Conservation (phyloP, 768 basidiomycete species). For the Pholiota conissans region DNA sequence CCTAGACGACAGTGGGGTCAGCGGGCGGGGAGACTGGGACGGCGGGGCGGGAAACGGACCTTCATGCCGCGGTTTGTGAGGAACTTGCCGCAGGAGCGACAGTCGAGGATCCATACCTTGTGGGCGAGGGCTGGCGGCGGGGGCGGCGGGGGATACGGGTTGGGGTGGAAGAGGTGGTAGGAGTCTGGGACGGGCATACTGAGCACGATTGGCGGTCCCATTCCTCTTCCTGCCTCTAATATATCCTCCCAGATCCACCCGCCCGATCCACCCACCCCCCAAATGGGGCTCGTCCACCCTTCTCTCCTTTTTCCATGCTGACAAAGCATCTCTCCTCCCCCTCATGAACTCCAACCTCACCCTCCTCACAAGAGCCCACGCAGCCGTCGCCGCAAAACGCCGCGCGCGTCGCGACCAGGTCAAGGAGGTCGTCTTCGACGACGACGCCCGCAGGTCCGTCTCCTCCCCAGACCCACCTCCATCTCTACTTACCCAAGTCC, state of each 20-base stretch:
- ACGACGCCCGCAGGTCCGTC: constrained; percentile 72
- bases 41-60: constrained; percentile 37
- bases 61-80: constrained; percentile 87
- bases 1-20: constrained; percentile 46
- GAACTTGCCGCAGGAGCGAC: constrained; percentile 70
- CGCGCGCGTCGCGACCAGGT: constrained; percentile 66
- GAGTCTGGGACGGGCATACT: constrained; percentile 26
- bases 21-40: constrained; percentile 1
- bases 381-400: constrained; percentile 65
- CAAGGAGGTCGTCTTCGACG: constrained; percentile 84
- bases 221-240: constrained; percentile 7
- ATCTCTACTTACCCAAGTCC: constrained; percentile 16
- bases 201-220: background rate
- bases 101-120: constrained; percentile 83
- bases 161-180: constrained; percentile 35
- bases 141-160: constrained; percentile 36
- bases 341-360: constrained; percentile 36
- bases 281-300: constrained; percentile 7
- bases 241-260: constrained; percentile 12
- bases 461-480: constrained; percentile 2
- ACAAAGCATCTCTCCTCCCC: constrained; percentile 22
- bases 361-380: constrained; percentile 63
- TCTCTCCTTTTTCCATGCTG: constrained; percentile 15
- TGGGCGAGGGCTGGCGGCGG: constrained; percentile 51
- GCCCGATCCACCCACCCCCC: constrained; percentile 2